Percentiles rank a stretch among this genome's conserved stretches.
Conservation (phyloP, 2,329 filamentous ascomycete species). For the Sclerotinia minor region DNA sequence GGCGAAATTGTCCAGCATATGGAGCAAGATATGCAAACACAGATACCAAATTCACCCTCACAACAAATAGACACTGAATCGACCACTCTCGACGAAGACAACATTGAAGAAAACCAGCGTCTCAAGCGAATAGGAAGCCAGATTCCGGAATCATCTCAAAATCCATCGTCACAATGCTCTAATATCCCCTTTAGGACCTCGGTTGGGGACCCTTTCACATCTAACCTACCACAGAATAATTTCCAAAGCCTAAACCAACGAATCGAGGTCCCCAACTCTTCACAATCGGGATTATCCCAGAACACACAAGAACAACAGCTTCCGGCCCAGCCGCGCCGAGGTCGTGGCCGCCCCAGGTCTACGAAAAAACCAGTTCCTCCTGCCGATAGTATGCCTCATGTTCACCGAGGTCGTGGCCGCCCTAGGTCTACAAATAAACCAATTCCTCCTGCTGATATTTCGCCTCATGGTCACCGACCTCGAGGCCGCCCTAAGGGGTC, state of each 20-base stretch:
- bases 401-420: neutral
- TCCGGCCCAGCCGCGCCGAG: neutral
- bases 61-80: conserved; percentile 5
- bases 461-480: neutral
- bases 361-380: neutral
- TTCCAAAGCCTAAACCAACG: neutral
- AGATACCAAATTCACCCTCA: conserved; percentile 8
- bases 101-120: neutral
- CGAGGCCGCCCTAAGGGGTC: conserved; percentile 1
- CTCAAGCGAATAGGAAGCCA: neutral
- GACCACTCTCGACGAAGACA: neutral
- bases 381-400: neutral
- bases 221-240: neutral
- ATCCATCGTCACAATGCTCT: neutral
- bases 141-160: conserved; percentile 9
- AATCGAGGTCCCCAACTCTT: conserved; percentile 6
- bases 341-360: conserved; percentile 2
- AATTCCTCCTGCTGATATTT: neutral
- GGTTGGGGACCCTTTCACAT: neutral
- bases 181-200: neutral
- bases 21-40: neutral
- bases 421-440: neutral
- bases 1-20: neutral
- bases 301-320: neutral
- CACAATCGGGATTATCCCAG: neutral